These are phyloP conservation scores for Candida stauntonica DNA, from an alignment of 805 yeast genomes.

Conservation along the genomic window DNA sequence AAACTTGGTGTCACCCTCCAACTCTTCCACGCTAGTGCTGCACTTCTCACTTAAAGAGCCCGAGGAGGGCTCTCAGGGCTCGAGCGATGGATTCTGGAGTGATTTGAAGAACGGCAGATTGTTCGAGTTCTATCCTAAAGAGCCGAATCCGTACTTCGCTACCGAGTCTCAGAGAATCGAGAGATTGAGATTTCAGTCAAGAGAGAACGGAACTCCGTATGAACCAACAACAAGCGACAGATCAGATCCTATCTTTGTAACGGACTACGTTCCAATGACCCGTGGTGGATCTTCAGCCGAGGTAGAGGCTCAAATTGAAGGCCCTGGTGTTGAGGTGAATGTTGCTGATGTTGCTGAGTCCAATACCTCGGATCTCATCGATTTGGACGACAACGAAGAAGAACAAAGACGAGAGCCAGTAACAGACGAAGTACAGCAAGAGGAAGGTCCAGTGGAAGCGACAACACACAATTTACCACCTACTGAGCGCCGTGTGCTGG, in stretches of 20 bases:
- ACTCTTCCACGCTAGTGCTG: constrained; percentile 8
- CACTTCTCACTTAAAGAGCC: constrained; percentile 24
- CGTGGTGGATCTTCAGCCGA: no score
- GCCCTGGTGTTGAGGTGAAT: no score
- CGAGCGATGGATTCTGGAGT: constrained; percentile 27
- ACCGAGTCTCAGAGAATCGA: constrained; percentile 24
- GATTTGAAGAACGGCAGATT: constrained; percentile 25
- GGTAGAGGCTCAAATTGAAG: no score
- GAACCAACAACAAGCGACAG: constrained; percentile 9
- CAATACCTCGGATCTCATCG: no score
- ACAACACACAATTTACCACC: neutral
- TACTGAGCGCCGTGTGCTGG: constrained; percentile 2
- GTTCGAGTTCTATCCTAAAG: constrained; percentile 30
- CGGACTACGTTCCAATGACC: constrained; percentile 4
- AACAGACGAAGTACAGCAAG: neutral
- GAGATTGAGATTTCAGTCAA: constrained; percentile 22
- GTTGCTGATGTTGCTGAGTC: no score
- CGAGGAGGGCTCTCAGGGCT: constrained; percentile 3
- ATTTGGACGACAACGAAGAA: no score
- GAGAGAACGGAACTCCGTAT: constrained; percentile 7
- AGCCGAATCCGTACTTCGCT: constrained; percentile 27
- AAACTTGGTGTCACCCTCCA: constrained; percentile 13
- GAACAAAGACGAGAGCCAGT: neutral
- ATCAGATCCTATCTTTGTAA: constrained; percentile 10
- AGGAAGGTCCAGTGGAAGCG: neutral